Evolutionary conservation across 2,329 filamentous ascomycete species (phyloP).

Genomic region (Aphanoascus verrucosus): DNA sequence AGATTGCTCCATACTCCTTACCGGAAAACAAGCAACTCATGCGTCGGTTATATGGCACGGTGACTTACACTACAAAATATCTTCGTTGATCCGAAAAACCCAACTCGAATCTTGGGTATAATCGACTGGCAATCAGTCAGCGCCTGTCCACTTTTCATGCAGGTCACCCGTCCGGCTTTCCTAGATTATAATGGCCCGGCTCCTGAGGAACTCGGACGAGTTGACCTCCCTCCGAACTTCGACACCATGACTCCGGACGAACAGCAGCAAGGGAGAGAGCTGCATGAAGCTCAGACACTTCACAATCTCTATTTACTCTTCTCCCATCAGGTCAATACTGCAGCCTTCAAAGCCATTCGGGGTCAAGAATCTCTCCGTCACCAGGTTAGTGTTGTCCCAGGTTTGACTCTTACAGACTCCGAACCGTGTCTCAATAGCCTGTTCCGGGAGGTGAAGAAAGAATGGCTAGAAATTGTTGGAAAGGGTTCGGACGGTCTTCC

Average conservation of each 20-base stretch:
- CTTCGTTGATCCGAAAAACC: conserved; percentile 25
- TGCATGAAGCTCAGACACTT: conserved; percentile 19
- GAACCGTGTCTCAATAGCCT: conserved; percentile 18
- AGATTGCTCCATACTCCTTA: conserved; percentile 26
- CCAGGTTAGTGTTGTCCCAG: conserved; percentile 19
- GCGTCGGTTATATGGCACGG: conserved; percentile 32
- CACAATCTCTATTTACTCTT: conserved; percentile 20
- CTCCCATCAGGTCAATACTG: conserved; percentile 16
- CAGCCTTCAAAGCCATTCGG: conserved; percentile 18
- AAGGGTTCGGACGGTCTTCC: conserved; percentile 8
- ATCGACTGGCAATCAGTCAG: conserved; percentile 22
- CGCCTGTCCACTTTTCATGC: conserved; percentile 18
- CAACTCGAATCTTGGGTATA: conserved; percentile 17
- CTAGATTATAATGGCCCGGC: conserved; percentile 20
- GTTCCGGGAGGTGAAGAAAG: conserved; percentile 18
- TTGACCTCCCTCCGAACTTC: conserved; percentile 17
- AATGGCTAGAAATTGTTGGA: conserved; percentile 18
- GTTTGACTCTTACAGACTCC: conserved; percentile 19
- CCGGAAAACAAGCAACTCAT: conserved; percentile 19
- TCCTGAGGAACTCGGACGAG: conserved; percentile 15
- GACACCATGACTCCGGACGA: conserved; percentile 17
- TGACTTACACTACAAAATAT: conserved; percentile 34
- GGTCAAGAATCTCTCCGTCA: conserved; percentile 18
- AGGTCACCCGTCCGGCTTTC: conserved; percentile 17
- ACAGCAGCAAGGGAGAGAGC: conserved; percentile 19